Evolutionary conservation across 371 early-diverging fungal species (phyloP).

Genomic region (Polyrhizophydium stewartii): DNA sequence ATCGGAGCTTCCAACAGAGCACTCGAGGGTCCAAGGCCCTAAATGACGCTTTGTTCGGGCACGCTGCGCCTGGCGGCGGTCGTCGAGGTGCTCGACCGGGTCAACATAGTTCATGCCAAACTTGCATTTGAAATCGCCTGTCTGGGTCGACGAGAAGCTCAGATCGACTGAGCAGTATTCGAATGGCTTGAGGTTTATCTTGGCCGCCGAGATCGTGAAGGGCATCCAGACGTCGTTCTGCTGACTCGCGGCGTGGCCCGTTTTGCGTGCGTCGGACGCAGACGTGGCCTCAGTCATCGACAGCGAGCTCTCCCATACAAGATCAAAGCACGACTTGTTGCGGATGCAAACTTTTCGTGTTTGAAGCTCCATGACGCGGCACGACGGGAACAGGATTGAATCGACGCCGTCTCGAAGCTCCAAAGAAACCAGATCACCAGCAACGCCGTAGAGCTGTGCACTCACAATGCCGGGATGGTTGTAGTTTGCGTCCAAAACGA

Average conservation of each 20-base stretch:
- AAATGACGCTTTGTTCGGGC: neutral
- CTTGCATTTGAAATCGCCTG: constrained; percentile 30
- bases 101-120: constrained; percentile 37
- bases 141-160: constrained; percentile 34
- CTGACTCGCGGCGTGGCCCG: neutral
- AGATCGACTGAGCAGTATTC: constrained; percentile 38
- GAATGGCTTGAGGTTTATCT: constrained; percentile 41
- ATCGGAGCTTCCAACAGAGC: constrained; percentile 32
- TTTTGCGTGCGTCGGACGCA: constrained; percentile 9
- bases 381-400: constrained; percentile 30
- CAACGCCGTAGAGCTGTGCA: constrained; percentile 23
- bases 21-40: constrained; percentile 14
- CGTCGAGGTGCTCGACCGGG: constrained; percentile 34
- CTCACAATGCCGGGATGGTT: constrained; percentile 27
- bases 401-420: constrained; percentile 23
- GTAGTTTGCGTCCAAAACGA: constrained; percentile 33
- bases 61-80: constrained; percentile 14
- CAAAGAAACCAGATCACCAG: constrained; percentile 25
- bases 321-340: constrained; percentile 36
- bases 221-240: constrained; percentile 34
- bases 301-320: constrained; percentile 34
- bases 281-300: constrained; percentile 2
- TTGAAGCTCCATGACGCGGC: constrained; percentile 34
- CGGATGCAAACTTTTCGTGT: constrained; percentile 31
- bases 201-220: constrained; percentile 26